Conservation (phyloP, 176 grass and related monocot genomes). For the Phragmites australis region DNA sequence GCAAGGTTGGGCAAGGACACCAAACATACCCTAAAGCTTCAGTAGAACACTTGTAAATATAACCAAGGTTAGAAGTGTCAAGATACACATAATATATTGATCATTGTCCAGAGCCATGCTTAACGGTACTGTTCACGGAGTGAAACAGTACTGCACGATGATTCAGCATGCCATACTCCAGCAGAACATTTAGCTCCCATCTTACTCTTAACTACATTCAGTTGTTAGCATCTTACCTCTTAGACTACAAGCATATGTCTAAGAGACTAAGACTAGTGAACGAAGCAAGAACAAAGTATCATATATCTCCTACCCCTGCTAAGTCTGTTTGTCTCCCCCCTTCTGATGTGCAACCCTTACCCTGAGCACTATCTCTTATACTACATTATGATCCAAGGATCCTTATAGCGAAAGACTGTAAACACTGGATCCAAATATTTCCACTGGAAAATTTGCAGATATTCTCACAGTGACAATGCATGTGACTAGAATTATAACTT, state of each 20-base stretch:
- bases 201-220: neutral
- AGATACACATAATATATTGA: neutral
- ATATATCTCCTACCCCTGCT: neutral
- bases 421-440: neutral
- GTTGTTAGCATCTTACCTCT: neutral
- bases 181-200: neutral
- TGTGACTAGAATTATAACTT: constrained; percentile 16
- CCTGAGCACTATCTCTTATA: too few species aligned
- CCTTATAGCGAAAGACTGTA: too few species aligned
- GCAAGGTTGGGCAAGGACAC: neutral
- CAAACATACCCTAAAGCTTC: constrained; percentile 5
- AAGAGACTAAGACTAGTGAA: neutral
- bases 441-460: neutral
- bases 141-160: neutral
- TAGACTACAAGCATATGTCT: neutral
- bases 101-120: neutral
- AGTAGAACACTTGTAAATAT: constrained; percentile 12
- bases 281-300: neutral
- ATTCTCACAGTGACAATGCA: neutral
- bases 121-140: neutral
- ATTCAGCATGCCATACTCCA: neutral
- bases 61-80: constrained; percentile 9
- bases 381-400: too few species aligned
- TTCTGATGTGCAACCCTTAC: too few species aligned
- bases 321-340: too few species aligned